phyloP scores from a whole-genome alignment of 495 filamentous ascomycete genomes.

The Penicillium bovifimosum region DNA sequence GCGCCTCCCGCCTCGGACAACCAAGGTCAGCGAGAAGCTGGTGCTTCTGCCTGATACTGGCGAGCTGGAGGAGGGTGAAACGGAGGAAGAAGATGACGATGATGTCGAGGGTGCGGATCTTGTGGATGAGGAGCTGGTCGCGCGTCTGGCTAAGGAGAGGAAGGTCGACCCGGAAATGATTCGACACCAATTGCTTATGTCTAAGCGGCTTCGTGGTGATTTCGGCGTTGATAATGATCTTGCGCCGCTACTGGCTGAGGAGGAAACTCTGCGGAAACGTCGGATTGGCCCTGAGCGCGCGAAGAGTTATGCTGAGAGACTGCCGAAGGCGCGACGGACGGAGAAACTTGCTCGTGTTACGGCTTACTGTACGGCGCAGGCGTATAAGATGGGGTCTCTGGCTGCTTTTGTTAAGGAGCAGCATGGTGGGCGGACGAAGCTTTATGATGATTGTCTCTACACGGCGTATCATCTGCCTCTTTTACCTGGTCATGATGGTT shows the following conservation, averaged over 20 bases:
- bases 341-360: slow-evolving; percentile 87
- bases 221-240: slow-evolving; percentile 57
- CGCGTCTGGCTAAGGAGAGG: slow-evolving; percentile 32
- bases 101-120: slow-evolving; percentile 33
- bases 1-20: slow-evolving; percentile 79
- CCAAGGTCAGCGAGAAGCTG: slow-evolving; percentile 90
- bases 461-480: slow-evolving; percentile 90
- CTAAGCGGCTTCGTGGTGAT: slow-evolving; percentile 40
- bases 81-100: slow-evolving; percentile 17
- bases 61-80: slow-evolving; percentile 26
- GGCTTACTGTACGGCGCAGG: slow-evolving; percentile 94
- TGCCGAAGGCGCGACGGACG: slow-evolving; percentile 82
- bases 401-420: slow-evolving; percentile 81
- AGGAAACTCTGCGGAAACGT: slow-evolving; percentile 61
- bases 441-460: slow-evolving; percentile 99
- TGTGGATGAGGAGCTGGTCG: slow-evolving; percentile 45
- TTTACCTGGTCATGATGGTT: slow-evolving; percentile 78
- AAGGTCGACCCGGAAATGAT: slow-evolving; percentile 37
- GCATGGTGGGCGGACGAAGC: slow-evolving; percentile 90
- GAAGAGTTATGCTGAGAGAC: slow-evolving; percentile 90
- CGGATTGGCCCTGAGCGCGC: slow-evolving; percentile 56
- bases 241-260: slow-evolving; percentile 73
- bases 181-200: slow-evolving; percentile 31
- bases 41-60: slow-evolving; percentile 87
- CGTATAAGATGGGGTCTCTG: slow-evolving; percentile 78